Evolutionary conservation across 768 basidiomycete species (phyloP), one percentile per base, ranked within the genome.

Genomic region (Rhodosporidiobolus sp.): DNA sequence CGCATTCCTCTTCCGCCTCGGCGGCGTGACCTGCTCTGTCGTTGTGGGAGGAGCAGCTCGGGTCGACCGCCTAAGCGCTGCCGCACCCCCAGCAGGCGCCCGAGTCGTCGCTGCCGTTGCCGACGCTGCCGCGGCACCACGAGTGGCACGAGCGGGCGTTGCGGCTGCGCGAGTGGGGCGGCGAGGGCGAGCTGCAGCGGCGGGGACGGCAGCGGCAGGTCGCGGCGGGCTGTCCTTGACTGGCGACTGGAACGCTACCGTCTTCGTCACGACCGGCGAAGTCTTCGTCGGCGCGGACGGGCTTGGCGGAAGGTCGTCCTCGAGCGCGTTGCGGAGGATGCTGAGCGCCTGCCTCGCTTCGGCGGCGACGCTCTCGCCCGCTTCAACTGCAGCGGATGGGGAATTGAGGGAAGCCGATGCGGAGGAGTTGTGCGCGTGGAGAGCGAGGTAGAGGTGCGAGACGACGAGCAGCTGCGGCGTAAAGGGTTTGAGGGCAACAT

Each of bases 391-490:
- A 3, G 84, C 77, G 0, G 80, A 67, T 65, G 81, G 83, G 12
- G 56, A 66, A 78, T 86, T 84, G 32, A 85, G 80, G 1, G 80
- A 70, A 65, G 85, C 83, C 16, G 79, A 81, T 10, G 81, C 83
- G 22, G 86, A 85, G 43, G 63, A 12, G 20, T 38, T 19, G 80
- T 93, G 90, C 0, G 86, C 85, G 77, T 90, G 88, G 28, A 94
- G 81, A 0, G 88, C 87, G 56, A 87, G 81, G 87, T 88, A 90
- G 34, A 94, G 83, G 76, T 89, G 86, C 0, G 85, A 72, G 52
- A 69, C 46, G 35, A 70, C 60, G 43, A 82, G 84, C 76, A 88
- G 87, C 77, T 89, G 87, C 1, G 73, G 32, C 16, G 65, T 57
- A 65, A 82, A 81, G 6, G 61, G 68, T 0, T 70, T 70, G 3